A percentile compares a stretch with the other conserved stretches of the same genome.
phyloP scores from a whole-genome alignment of 2,329 filamentous ascomycete species.

The Coniochaeta prunicola region DNA sequence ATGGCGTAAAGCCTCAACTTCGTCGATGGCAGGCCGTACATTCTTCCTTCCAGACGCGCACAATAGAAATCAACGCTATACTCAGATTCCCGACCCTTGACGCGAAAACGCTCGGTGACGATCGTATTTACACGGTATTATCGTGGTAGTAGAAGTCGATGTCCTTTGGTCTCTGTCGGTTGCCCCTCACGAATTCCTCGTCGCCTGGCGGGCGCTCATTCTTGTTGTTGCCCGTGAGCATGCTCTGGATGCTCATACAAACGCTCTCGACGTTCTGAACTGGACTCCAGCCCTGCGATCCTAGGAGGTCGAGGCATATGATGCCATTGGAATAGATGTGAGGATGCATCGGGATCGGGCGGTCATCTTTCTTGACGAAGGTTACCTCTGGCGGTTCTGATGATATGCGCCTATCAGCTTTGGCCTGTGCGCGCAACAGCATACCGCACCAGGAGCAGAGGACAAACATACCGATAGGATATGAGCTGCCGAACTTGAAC shows the following conservation, averaged over 20 bases:
- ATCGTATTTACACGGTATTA: conserved; percentile 53
- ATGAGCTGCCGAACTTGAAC: conserved; percentile 75
- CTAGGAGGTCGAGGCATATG: conserved; percentile 92
- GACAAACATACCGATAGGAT: conserved; percentile 70
- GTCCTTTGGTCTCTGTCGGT: conserved; percentile 73
- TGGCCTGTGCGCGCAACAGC: conserved; percentile 4
- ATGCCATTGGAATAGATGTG: conserved; percentile 99
- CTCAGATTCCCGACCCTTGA: background rate
- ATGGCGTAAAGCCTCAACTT: background rate
- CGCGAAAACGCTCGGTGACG: background rate
- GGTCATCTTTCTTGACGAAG: conserved; percentile 61
- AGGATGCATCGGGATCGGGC: conserved; percentile 84
- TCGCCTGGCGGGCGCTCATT: conserved; percentile 87
- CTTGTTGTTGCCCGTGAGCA: conserved; percentile 92
- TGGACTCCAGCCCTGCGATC: conserved; percentile 83
- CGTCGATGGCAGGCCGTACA: conserved; percentile 1
- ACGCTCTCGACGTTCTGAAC: conserved; percentile 96
- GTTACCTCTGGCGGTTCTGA: conserved; percentile 91
- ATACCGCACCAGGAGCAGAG: too few relatives aligned
- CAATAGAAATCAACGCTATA: background rate
- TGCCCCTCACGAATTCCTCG: conserved; percentile 77
- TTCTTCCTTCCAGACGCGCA: background rate
- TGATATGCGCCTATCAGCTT: background rate
- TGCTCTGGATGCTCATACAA: conserved; percentile 95
- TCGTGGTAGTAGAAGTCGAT: conserved; percentile 95